These are phyloP conservation scores for Scheffersomyces lignosus DNA, from an alignment of 805 yeast species.

Conservation along the genomic window DNA sequence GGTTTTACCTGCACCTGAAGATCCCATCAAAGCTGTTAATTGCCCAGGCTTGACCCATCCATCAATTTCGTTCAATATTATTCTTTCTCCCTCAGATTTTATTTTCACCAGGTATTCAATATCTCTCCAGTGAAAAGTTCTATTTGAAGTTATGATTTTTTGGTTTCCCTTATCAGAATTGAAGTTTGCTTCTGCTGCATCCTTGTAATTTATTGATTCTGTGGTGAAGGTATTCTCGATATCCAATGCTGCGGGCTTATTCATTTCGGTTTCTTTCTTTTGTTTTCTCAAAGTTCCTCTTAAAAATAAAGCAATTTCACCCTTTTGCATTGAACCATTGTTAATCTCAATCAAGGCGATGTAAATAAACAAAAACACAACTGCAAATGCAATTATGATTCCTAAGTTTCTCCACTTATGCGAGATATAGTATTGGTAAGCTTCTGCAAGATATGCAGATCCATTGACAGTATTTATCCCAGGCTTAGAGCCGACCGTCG, in stretches of 20 bases:
- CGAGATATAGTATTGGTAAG: slow-evolving; percentile 43
- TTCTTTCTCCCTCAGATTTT: slow-evolving; percentile 36
- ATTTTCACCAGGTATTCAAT: slow-evolving; percentile 37
- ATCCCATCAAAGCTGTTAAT: slow-evolving; percentile 81
- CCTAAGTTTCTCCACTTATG: slow-evolving; percentile 68
- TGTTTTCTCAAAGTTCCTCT: slow-evolving; percentile 43
- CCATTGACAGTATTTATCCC: slow-evolving; percentile 24
- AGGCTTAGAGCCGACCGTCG: slow-evolving; percentile 18
- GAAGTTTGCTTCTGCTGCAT: slow-evolving; percentile 24
- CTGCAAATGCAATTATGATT: slow-evolving; percentile 53
- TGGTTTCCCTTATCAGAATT: slow-evolving; percentile 1
- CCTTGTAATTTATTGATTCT: slow-evolving; percentile 7
- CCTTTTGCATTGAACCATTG: slow-evolving; percentile 28
- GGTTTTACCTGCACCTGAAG: slow-evolving; percentile 86
- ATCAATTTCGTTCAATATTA: slow-evolving; percentile 40
- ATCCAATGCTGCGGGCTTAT: too few species aligned
- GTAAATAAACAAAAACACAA: slow-evolving; percentile 56
- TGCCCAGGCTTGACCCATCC: slow-evolving; percentile 84
- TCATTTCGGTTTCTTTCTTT: too few species aligned
- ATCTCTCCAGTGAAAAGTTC: slow-evolving; percentile 40
- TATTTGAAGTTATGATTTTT: too few species aligned
- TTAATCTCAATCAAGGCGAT: slow-evolving; percentile 50
- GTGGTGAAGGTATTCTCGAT: too few species aligned
- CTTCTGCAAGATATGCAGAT: slow-evolving; percentile 28
- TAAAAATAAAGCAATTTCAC: slow-evolving; percentile 51